Conservation (phyloP, 179 eudicot species). For the Silene noctiflora region DNA sequence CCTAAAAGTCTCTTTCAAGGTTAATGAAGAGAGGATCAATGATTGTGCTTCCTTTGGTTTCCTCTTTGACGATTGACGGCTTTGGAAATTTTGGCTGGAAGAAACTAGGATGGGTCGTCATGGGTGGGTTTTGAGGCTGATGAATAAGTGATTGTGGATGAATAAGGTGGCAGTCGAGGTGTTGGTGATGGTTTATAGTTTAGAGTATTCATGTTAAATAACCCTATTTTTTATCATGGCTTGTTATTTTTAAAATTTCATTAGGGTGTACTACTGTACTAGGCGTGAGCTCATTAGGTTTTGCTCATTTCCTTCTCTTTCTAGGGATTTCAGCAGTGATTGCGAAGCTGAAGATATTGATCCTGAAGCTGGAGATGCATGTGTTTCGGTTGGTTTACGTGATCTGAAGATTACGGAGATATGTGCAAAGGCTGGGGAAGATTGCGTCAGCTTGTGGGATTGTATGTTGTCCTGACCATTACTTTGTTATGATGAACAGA, state of each 20-base stretch:
- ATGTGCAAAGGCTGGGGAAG: not conserved
- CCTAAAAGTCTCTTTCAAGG: too few relatives aligned
- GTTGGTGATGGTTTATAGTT: too few relatives aligned
- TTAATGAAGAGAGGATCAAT: too few relatives aligned
- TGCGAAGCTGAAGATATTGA: slow-evolving; percentile 9
- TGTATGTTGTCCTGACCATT: slow-evolving; percentile 5
- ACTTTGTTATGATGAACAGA: slow-evolving; percentile 1
- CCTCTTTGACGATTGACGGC: too few relatives aligned
- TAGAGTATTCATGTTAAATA: too few relatives aligned
- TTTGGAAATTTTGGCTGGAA: too few relatives aligned
- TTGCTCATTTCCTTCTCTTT: not conserved
- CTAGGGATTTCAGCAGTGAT: not conserved
- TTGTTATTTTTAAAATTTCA: not conserved
- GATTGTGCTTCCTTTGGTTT: too few relatives aligned
- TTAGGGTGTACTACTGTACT: too few relatives aligned
- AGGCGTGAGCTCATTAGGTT: not conserved
- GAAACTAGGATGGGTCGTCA: too few relatives aligned
- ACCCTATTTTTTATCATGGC: not conserved
- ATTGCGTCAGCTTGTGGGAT: slow-evolving; percentile 7
- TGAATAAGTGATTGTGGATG: too few relatives aligned
- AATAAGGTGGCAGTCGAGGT: too few relatives aligned
- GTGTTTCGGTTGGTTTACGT: not conserved
- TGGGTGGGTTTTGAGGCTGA: too few relatives aligned
- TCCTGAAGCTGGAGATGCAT: slow-evolving; percentile 3
- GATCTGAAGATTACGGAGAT: not conserved